phyloP scores from a whole-genome alignment of 176 grass and related monocot species.

The Zizania latifolia region DNA sequence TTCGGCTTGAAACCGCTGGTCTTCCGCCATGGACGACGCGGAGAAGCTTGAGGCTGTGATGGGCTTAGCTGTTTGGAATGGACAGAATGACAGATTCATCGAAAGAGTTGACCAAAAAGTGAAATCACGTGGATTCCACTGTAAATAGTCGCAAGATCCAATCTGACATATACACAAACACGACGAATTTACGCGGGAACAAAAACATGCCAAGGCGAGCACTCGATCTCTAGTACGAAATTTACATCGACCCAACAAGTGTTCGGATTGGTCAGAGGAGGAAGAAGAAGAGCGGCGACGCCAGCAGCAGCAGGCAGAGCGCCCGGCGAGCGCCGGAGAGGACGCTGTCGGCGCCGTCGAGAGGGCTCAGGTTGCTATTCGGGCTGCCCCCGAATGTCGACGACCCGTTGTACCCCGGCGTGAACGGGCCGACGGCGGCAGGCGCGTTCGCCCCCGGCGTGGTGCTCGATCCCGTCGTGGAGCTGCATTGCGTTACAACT shows the following conservation, averaged over 20 bases:
- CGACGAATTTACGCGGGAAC: too few relatives aligned
- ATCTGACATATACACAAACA: too few relatives aligned
- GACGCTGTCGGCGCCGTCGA: conserved; percentile 19
- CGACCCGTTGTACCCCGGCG: conserved; percentile 10
- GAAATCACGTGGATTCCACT: too few relatives aligned
- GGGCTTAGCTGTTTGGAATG: too few relatives aligned
- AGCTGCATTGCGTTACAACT: conserved; percentile 16
- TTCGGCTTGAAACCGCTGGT: too few relatives aligned
- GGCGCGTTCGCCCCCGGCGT: conserved; percentile 40
- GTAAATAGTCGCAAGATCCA: too few relatives aligned
- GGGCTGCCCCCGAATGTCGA: conserved; percentile 23
- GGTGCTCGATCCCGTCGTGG: conserved; percentile 23
- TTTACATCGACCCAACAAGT: neutral
- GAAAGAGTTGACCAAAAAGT: too few relatives aligned
- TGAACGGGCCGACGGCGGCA: conserved; percentile 30
- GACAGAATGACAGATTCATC: too few relatives aligned
- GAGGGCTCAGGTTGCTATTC: neutral
- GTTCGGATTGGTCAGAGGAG: neutral
- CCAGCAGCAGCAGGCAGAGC: conserved; percentile 21
- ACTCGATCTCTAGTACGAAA: too few relatives aligned
- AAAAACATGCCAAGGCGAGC: too few relatives aligned
- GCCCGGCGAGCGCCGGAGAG: conserved; percentile 16
- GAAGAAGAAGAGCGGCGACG: conserved; percentile 14
- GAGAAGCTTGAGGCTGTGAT: too few relatives aligned
- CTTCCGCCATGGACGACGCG: too few relatives aligned